Base-by-base conservation (phyloP, 768 basidiomycete genomes). In the Hydnomerulius pinastri region DNA sequence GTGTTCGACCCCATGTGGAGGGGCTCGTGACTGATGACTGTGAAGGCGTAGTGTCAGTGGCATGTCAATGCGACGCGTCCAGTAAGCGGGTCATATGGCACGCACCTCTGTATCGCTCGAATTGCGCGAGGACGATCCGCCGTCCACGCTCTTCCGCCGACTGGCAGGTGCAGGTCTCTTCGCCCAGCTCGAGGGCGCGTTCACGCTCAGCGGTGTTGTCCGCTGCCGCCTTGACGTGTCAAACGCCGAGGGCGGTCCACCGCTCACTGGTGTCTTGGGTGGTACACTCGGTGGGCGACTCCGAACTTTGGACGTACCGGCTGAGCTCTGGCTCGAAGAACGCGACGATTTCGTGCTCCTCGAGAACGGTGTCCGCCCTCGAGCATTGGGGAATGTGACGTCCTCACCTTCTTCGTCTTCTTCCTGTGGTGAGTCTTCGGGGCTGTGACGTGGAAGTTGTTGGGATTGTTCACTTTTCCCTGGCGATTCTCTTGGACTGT, bases 61-160 rank as follows among this genome's bases (percentile, higher is more conserved):
- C 44, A 23, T 41, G 40, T 54, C 42, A 38, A 35, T n/a, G 30
- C 37, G 24, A 44, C 28, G 21, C 29, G 24, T 25, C 1, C 37
- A 4, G 48, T 29, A 42, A 46, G 6, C 40, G 50, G 8, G 45
- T 48, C 29, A 46, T 4, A 42, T 28, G 46, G 56, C 12, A 57
- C 79, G 43, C 36, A 89, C 90, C 76, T 92, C 90, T 2, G 84
- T 83, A 57, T 92, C 90, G 59, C 90, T 91, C 40, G 65, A 54
- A 7, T 71, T 66, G 21, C 70, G 73, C 35, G 65, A 68, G 36
- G 73, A 67, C 24, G 77, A 71, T 52, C 77, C 78, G n/a, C 86
- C 85, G 9, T 86, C 87, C 57, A 88, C 80, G 53, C 90, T 91
- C 70, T 78, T 87, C 46, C 88, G 73, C 46, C 90, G 76, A 39